phyloP scores from a whole-genome alignment of 345 rosid species.

The Alliaria petiolata region DNA sequence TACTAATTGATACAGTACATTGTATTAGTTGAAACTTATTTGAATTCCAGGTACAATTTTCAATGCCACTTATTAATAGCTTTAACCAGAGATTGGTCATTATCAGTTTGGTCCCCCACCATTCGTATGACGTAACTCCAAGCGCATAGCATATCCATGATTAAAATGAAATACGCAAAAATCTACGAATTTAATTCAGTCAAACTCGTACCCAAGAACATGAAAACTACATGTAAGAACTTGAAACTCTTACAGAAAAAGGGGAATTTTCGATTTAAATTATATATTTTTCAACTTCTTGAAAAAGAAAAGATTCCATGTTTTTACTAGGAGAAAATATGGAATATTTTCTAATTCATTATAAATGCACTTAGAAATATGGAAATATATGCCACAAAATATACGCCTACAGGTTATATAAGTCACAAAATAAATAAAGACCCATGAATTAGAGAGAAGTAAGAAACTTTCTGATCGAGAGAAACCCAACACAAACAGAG shows the following conservation, averaged over 20 bases:
- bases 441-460: not conserved
- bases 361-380: too few relatives aligned
- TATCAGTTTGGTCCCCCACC: not conserved
- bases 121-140: not conserved
- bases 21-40: too few relatives aligned
- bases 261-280: too few relatives aligned
- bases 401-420: not conserved
- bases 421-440: not conserved
- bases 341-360: too few relatives aligned
- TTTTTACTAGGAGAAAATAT: not conserved
- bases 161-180: not conserved
- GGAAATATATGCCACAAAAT: not conserved
- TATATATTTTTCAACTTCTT: not conserved
- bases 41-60: not conserved
- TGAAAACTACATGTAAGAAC: not conserved
- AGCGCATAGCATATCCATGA: not conserved
- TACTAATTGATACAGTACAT: too few relatives aligned
- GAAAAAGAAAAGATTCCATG: not conserved
- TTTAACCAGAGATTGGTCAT: not conserved
- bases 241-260: not conserved
- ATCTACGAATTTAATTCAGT: conserved; percentile 6
- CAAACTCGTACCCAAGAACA: not conserved
- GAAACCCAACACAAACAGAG: not conserved
- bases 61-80: conserved; percentile 1
- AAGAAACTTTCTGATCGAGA: not conserved